Conservation (phyloP, 2,329 filamentous ascomycete genomes). For the Pseudogymnoascus sp. region DNA sequence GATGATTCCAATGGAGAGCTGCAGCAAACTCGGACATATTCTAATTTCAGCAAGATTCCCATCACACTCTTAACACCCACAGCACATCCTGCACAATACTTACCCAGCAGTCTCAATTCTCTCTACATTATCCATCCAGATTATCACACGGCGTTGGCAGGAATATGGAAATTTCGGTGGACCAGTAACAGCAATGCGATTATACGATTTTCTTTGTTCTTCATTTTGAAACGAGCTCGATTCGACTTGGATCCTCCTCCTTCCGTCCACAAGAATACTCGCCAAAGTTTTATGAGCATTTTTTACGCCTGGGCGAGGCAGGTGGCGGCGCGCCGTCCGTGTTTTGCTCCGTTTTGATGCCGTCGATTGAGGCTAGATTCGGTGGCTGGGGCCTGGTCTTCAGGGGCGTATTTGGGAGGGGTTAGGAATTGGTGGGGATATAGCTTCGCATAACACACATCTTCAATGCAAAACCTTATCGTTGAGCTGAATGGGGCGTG, state of each 20-base stretch:
- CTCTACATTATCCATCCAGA: constrained; percentile 4
- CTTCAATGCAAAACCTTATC: constrained; percentile 1
- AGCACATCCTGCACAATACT: constrained; percentile 4
- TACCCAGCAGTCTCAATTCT: not conserved
- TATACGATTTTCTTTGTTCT: constrained; percentile 7
- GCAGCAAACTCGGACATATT: not conserved
- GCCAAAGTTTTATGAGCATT: not conserved
- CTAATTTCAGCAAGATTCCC: constrained; percentile 1
- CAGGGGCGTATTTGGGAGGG: not conserved
- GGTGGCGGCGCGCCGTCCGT: not conserved
- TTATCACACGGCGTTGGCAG: constrained; percentile 2
- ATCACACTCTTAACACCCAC: not conserved
- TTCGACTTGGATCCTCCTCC: constrained; percentile 1
- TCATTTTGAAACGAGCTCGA: constrained; percentile 1
- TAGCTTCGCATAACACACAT: not conserved
- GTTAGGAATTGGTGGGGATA: constrained; percentile 1
- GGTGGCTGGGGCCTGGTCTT: constrained; percentile 4
- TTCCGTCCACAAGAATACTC: not conserved
- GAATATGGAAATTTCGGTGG: not conserved
- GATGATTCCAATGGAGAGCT: constrained; percentile 1
- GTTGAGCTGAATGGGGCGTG: not conserved
- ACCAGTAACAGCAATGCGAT: constrained; percentile 3
- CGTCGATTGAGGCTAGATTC: constrained; percentile 5
- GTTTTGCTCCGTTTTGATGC: not conserved
- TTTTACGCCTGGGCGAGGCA: not conserved